Percentiles rank a stretch among this genome's conserved stretches.
phyloP scores from a whole-genome alignment of 805 yeast genomes.

The Nakazawaea anatomiae region DNA sequence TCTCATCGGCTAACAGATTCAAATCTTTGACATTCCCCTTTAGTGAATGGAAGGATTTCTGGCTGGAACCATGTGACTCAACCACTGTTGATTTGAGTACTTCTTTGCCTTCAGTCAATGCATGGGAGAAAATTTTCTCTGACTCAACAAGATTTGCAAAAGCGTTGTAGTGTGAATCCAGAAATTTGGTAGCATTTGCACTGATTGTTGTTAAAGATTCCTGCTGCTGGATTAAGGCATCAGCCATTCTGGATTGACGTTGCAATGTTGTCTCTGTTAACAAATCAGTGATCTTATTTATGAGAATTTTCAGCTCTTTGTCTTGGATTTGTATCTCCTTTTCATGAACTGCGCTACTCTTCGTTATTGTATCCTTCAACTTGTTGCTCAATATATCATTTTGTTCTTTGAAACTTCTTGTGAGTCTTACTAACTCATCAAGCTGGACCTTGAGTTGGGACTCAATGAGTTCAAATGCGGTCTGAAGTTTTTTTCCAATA shows the following conservation, averaged over 20 bases:
- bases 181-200: not conserved
- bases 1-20: not conserved
- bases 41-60: not conserved
- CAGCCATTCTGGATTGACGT: not conserved
- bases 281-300: not conserved
- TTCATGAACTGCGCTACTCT: not conserved
- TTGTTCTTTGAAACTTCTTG: not conserved
- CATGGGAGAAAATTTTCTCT: not conserved
- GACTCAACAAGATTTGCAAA: constrained; percentile 3
- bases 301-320: not conserved
- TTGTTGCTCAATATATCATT: not conserved
- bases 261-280: not conserved
- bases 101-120: not conserved
- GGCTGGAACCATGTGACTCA: not conserved
- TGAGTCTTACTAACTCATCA: not conserved
- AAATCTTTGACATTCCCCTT: not conserved
- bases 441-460: not conserved
- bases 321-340: constrained; percentile 6
- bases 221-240: not conserved
- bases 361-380: not conserved
- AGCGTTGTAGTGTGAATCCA: not conserved
- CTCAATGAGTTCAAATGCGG: not conserved
- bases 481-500: not conserved
- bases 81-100: not conserved
- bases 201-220: not conserved